Percentiles rank a stretch among this genome's conserved stretches.
Evolutionary conservation across 768 basidiomycete species (phyloP).

Genomic region (Lactarius sanguifluus): DNA sequence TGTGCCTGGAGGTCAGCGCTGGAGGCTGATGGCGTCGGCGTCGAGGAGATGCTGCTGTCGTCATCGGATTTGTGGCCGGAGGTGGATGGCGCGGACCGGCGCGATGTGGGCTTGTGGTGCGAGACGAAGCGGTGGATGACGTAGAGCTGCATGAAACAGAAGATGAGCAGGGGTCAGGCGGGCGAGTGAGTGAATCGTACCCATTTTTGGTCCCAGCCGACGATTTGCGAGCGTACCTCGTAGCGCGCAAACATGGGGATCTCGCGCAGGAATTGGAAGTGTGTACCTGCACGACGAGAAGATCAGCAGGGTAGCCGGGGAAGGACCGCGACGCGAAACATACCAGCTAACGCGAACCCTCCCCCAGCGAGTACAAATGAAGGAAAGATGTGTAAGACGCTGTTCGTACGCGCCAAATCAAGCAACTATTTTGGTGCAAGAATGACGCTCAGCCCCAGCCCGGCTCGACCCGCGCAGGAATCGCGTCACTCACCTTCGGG

Average conservation of each 20-base stretch:
- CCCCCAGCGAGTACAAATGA: conserved; percentile 59
- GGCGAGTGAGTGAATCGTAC: conserved; percentile 39
- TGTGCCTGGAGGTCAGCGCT: conserved; percentile 6
- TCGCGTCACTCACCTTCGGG: conserved; percentile 52
- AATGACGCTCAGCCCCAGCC: background rate
- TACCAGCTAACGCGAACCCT: conserved; percentile 56
- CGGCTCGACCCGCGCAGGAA: background rate
- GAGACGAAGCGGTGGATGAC: conserved; percentile 63
- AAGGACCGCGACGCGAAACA: background rate
- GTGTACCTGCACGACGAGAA: conserved; percentile 43
- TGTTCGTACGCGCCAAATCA: conserved; percentile 44
- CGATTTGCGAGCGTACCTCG: conserved; percentile 58
- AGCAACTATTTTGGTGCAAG: conserved; percentile 32
- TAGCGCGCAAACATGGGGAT: conserved; percentile 62
- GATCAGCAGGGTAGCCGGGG: background rate
- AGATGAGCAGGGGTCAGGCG: background rate
- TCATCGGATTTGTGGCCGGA: background rate
- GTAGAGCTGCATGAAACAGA: conserved; percentile 48
- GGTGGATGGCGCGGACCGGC: conserved; percentile 36
- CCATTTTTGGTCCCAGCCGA: conserved; percentile 79
- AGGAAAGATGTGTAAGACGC: conserved; percentile 52
- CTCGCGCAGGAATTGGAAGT: conserved; percentile 69
- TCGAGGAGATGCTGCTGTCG: conserved; percentile 15
- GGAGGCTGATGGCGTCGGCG: conserved; percentile 19
- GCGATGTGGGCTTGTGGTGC: conserved; percentile 41